Evolutionary conservation across 2,329 filamentous ascomycete species (phyloP).

Genomic region (Lasiodiplodia gonubiensis): DNA sequence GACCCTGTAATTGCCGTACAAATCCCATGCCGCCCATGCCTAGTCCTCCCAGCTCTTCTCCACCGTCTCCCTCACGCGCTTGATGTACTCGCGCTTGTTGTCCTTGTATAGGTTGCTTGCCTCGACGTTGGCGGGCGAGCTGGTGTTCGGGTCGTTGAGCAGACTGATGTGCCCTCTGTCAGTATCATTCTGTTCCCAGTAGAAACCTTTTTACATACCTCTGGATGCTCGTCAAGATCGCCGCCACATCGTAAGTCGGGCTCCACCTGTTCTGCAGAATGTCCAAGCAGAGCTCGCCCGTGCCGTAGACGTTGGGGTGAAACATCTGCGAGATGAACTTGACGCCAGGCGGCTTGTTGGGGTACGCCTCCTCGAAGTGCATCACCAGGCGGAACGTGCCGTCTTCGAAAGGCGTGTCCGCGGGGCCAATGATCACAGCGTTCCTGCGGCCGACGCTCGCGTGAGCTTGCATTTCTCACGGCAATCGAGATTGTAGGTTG

Average conservation of each 20-base stretch:
- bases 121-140: conserved; percentile 95
- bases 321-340: conserved; percentile 99
- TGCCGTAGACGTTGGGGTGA: conserved; percentile 97
- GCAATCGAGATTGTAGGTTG: background rate
- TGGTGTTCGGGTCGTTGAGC: conserved; percentile 98
- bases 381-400: conserved; percentile 97
- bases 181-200: conserved; percentile 9
- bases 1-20: conserved; percentile 15
- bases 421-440: conserved; percentile 95
- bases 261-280: conserved; percentile 99
- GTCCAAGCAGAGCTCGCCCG: conserved; percentile 93
- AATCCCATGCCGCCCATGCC: background rate
- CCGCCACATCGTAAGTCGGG: conserved; percentile 96
- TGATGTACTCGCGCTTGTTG: conserved; percentile 94
- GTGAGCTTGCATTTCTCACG: conserved; percentile 36
- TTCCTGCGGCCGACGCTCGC: conserved; percentile 67
- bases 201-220: conserved; percentile 62
- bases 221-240: conserved; percentile 95
- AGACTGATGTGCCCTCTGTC: conserved; percentile 64
- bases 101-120: conserved; percentile 98
- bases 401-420: conserved; percentile 97
- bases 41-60: conserved; percentile 99
- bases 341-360: conserved; percentile 95
- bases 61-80: conserved; percentile 92
- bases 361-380: conserved; percentile 99